Evolutionary conservation across 768 basidiomycete genomes (phyloP).

Genomic region (Mycena sanguinolenta): DNA sequence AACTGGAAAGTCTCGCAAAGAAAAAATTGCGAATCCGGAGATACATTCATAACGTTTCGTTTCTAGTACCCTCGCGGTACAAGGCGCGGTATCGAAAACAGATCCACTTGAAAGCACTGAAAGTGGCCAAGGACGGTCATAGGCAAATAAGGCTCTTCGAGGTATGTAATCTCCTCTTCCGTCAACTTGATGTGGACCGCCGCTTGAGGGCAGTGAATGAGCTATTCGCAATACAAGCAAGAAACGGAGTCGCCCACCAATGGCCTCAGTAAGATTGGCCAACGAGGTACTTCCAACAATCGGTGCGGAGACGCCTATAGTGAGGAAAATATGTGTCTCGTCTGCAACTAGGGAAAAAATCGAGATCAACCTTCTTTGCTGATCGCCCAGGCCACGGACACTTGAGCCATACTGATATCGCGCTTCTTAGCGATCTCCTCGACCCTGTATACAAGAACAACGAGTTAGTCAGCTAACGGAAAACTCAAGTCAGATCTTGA

Average conservation of each 20-base stretch:
- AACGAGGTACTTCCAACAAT: constrained; percentile 69
- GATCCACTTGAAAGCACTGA: too few relatives aligned
- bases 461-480: not conserved
- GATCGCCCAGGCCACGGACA: constrained; percentile 67
- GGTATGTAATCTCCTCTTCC: constrained; percentile 23
- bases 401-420: constrained; percentile 68
- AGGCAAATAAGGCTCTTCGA: constrained; percentile 27
- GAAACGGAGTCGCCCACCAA: constrained; percentile 49
- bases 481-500: not conserved
- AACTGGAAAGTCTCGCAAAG: too few relatives aligned
- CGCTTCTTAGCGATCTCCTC: constrained; percentile 68
- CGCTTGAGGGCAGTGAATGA: not conserved
- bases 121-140: constrained; percentile 15
- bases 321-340: not conserved
- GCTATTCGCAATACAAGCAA: not conserved
- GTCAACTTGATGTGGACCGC: constrained; percentile 23
- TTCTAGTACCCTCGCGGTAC: too few relatives aligned
- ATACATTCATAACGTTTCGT: too few relatives aligned
- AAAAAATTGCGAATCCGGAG: too few relatives aligned
- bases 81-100: too few relatives aligned
- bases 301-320: constrained; percentile 64
- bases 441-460: constrained; percentile 49
- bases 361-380: constrained; percentile 45
- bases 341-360: not conserved
- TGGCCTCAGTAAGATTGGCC: constrained; percentile 63